These are phyloP conservation scores for Podospora australis DNA, from an alignment of 495 filamentous ascomycete species.

Conservation along the genomic window DNA sequence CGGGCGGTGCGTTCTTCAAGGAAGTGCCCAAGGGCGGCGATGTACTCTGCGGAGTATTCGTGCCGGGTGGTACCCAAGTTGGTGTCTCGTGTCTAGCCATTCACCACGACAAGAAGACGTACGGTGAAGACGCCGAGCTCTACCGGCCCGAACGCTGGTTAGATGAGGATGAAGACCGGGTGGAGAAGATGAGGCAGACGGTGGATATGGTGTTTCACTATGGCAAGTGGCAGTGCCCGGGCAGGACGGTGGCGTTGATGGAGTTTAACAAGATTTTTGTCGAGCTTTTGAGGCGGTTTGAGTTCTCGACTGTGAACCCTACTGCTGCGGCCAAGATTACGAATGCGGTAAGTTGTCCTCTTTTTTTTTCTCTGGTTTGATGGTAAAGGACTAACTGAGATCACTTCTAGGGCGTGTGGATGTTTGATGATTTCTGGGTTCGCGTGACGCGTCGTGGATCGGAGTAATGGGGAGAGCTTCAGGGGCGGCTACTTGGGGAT, in stretches of 20 bases:
- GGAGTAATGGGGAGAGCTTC: background rate
- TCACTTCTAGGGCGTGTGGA: background rate
- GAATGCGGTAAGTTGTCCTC: background rate
- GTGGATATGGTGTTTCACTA: conserved; percentile 28
- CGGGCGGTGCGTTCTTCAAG: conserved; percentile 40
- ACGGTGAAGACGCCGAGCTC: conserved; percentile 35
- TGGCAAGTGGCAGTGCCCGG: conserved; percentile 34
- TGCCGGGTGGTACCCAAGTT: conserved; percentile 43
- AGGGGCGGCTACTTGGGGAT: background rate
- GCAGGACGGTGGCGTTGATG: conserved; percentile 28
- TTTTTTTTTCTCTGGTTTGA: background rate
- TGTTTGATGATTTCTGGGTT: conserved; percentile 3
- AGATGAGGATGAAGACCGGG: conserved; percentile 25
- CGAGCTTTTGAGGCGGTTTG: conserved; percentile 20
- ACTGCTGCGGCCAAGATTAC: background rate
- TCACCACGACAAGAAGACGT: conserved; percentile 22
- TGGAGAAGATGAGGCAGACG: conserved; percentile 29
- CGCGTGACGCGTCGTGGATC: background rate
- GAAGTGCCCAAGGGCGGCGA: conserved; percentile 44
- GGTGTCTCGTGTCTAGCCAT: conserved; percentile 28
- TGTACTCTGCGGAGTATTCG: conserved; percentile 40
- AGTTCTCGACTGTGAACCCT: background rate
- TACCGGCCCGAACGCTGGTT: conserved; percentile 52
- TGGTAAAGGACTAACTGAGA: background rate
- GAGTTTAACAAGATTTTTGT: conserved; percentile 47